Percentiles rank a stretch among this genome's conserved stretches.
phyloP scores from a whole-genome alignment of 129 eudicot genomes.

The Artemisia annua region DNA sequence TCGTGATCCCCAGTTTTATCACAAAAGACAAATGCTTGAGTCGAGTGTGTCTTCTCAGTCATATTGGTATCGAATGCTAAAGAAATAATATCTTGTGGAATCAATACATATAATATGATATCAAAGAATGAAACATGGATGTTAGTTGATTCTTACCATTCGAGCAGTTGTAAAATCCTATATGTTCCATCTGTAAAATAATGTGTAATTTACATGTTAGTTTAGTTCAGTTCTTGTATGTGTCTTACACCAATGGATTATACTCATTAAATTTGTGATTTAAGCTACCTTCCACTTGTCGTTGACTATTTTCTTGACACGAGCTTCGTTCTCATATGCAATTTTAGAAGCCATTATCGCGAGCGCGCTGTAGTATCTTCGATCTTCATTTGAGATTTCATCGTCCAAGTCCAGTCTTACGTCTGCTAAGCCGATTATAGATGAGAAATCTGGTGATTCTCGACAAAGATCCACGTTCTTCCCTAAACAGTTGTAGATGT shows the following conservation, averaged over 20 bases:
- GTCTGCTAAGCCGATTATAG: constrained; percentile 33
- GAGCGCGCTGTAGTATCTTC: constrained; percentile 28
- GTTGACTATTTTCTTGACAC: constrained; percentile 24
- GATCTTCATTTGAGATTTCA: constrained; percentile 21
- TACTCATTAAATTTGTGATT: neutral
- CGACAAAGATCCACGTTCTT: constrained; percentile 7
- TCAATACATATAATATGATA: neutral
- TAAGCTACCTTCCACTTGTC: constrained; percentile 34
- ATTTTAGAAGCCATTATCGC: constrained; percentile 41
- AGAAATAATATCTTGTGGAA: neutral
- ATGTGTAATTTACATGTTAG: neutral
- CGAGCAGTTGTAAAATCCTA: constrained; percentile 31
- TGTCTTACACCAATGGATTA: neutral
- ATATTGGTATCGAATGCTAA: constrained; percentile 7
- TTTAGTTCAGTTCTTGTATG: neutral
- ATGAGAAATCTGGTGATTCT: constrained; percentile 10
- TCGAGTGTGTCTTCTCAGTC: constrained; percentile 14
- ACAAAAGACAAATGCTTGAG: constrained; percentile 54
- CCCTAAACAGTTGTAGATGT: constrained; percentile 4
- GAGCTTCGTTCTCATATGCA: constrained; percentile 34
- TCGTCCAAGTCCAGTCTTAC: constrained; percentile 31
- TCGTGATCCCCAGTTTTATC: constrained; percentile 32
- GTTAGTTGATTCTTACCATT: constrained; percentile 17
- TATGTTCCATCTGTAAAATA: constrained; percentile 24
- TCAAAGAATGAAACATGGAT: no score